Percentiles rank a stretch among this genome's conserved stretches.
Evolutionary conservation across 1,284 basidiomycete genomes (phyloP).

Genomic region (Vanrija sp.): DNA sequence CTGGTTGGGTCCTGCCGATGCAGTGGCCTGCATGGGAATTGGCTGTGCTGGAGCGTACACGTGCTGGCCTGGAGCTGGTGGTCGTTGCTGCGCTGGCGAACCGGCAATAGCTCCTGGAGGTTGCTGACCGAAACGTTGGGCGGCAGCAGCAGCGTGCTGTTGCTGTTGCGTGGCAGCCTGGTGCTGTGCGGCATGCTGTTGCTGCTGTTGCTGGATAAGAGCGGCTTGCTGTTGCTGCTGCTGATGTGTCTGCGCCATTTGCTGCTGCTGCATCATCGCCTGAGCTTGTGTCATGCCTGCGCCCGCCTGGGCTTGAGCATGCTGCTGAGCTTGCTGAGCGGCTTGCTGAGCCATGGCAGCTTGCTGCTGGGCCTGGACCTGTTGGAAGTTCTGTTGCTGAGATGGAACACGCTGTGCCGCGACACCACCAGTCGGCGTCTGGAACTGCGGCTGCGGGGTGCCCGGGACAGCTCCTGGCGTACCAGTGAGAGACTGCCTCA

Average conservation of each 20-base stretch:
- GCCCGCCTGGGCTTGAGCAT: slow-evolving; percentile 19
- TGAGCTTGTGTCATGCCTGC: slow-evolving; percentile 20
- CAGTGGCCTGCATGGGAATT: slow-evolving; percentile 22
- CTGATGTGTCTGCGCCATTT: slow-evolving; percentile 18
- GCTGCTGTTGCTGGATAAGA: slow-evolving; percentile 21
- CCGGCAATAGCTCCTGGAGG: slow-evolving; percentile 14
- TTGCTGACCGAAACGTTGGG: slow-evolving; percentile 18
- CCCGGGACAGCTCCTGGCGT: slow-evolving; percentile 12
- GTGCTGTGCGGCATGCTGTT: slow-evolving; percentile 12
- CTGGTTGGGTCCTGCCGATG: slow-evolving; percentile 21
- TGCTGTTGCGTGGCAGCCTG: slow-evolving; percentile 20
- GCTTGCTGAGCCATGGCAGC: slow-evolving; percentile 14
- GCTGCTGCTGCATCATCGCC: slow-evolving; percentile 22
- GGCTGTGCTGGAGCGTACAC: slow-evolving; percentile 22
- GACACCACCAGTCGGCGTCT: not conserved
- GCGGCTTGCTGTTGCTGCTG: slow-evolving; percentile 14
- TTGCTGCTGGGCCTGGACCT: slow-evolving; percentile 16
- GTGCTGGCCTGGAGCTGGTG: slow-evolving; percentile 23
- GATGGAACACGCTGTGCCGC: slow-evolving; percentile 19
- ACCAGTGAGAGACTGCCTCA: slow-evolving; percentile 8
- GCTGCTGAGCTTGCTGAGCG: slow-evolving; percentile 7
- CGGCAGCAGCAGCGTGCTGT: slow-evolving; percentile 13
- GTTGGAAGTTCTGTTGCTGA: slow-evolving; percentile 20
- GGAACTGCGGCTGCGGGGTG: slow-evolving; percentile 11
- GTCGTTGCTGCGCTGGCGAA: slow-evolving; percentile 26